Evolutionary conservation across 2,329 filamentous ascomycete genomes (phyloP).

Genomic region (Paramyrothecium roridum): DNA sequence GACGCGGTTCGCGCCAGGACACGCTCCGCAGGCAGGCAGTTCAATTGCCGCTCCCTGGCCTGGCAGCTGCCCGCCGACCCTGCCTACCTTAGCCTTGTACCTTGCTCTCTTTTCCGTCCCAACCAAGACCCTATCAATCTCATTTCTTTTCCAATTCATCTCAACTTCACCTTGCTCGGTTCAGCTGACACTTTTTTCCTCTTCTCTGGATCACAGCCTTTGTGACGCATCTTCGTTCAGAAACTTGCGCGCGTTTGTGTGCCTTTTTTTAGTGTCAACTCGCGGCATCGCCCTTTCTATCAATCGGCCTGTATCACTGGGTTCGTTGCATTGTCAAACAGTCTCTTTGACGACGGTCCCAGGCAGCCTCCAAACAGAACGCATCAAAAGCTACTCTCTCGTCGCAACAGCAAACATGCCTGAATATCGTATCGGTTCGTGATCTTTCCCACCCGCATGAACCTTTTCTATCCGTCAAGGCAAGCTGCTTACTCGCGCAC

Average conservation of each 20-base stretch:
- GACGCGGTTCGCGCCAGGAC: background rate
- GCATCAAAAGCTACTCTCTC: background rate
- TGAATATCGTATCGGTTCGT: constrained; percentile 42
- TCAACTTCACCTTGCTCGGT: background rate
- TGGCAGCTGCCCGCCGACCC: constrained; percentile 3
- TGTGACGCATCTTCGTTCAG: no score
- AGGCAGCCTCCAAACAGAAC: background rate
- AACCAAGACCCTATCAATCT: background rate
- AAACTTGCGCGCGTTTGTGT: no score
- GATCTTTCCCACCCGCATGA: background rate
- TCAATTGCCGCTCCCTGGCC: constrained; percentile 4
- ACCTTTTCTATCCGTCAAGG: background rate
- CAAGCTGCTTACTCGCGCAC: constrained; percentile 1
- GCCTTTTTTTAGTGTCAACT: no score
- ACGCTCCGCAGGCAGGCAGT: background rate
- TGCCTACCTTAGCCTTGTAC: constrained; percentile 2
- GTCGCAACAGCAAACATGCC: constrained; percentile 31
- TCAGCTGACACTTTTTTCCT: no score
- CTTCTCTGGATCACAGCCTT: no score
- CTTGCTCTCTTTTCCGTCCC: constrained; percentile 7
- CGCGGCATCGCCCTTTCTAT: no score
- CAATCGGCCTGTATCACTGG: no score
- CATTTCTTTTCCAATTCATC: constrained; percentile 1
- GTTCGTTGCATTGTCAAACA: no score
- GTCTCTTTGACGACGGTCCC: no score